Evolutionary conservation across 129 eudicot genomes (phyloP).

Genomic region (Tanacetum coccineum): DNA sequence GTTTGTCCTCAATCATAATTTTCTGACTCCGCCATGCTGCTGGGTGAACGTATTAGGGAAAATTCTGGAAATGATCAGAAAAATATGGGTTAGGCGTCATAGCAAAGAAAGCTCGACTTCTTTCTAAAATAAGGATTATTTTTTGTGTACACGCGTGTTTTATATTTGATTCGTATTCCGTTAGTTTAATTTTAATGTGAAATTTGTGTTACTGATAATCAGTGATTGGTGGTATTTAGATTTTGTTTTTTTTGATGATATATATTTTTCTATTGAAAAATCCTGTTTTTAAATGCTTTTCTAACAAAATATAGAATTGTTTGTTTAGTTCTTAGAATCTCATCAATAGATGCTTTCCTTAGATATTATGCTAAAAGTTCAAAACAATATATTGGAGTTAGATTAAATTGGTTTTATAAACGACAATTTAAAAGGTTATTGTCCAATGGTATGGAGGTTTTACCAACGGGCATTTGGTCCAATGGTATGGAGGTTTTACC

Average conservation of each 20-base stretch:
- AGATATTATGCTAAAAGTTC: neutral
- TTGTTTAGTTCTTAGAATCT: conserved; percentile 18
- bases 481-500: no score
- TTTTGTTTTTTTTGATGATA: neutral
- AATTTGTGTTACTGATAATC: neutral
- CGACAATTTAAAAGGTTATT: no score
- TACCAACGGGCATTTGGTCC: no score
- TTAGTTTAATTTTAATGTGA: neutral
- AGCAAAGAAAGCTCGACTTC: no score
- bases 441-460: no score
- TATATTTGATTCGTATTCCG: neutral
- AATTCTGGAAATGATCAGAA: no score
- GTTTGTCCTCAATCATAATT: no score
- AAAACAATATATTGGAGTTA: neutral
- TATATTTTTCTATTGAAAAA: conserved; percentile 8
- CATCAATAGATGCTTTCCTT: conserved; percentile 14
- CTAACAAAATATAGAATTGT: neutral
- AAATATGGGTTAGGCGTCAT: no score
- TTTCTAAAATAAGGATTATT: no score
- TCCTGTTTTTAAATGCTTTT: neutral
- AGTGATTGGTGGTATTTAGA: conserved; percentile 5
- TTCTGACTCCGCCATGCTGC: no score
- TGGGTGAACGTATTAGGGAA: no score
- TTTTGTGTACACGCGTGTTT: neutral
- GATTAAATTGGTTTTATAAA: neutral